Conservation (phyloP, 768 basidiomycete species). For the Kwoniella shandongensis region DNA sequence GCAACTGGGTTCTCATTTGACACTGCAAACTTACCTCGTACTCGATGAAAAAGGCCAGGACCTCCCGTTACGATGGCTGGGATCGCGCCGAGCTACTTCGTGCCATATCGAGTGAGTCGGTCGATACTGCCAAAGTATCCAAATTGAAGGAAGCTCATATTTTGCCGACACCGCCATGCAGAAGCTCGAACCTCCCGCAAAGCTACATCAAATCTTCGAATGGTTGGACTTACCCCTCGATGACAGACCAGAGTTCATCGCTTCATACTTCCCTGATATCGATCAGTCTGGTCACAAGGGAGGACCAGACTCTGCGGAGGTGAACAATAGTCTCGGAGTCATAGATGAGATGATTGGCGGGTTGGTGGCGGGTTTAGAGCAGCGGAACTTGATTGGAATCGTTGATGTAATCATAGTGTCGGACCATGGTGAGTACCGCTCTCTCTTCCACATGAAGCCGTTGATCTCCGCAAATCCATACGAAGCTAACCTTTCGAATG, state of each 20-base stretch:
- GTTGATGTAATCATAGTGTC: conserved; percentile 82
- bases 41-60: conserved; percentile 64
- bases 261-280: conserved; percentile 58
- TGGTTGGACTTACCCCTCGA: conserved; percentile 79
- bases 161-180: neutral
- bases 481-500: neutral
- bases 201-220: conserved; percentile 72
- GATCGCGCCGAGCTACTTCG: conserved; percentile 67
- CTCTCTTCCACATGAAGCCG: neutral
- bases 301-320: conserved; percentile 26
- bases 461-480: no score
- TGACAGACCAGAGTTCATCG: conserved; percentile 72
- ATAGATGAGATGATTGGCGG: conserved; percentile 75
- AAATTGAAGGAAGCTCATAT: no score
- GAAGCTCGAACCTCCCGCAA: conserved; percentile 60
- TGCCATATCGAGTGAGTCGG: conserved; percentile 69
- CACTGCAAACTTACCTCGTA: neutral
- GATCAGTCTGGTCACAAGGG: conserved; percentile 19
- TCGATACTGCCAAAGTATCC: neutral
- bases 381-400: conserved; percentile 75
- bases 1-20: neutral
- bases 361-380: conserved; percentile 63
- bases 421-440: conserved; percentile 31
- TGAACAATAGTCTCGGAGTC: conserved; percentile 63
- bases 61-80: conserved; percentile 71